Evolutionary conservation across 2,329 filamentous ascomycete genomes (phyloP), one percentile per base, ranked within the genome.

Genomic region (Alternaria metachromatica): DNA sequence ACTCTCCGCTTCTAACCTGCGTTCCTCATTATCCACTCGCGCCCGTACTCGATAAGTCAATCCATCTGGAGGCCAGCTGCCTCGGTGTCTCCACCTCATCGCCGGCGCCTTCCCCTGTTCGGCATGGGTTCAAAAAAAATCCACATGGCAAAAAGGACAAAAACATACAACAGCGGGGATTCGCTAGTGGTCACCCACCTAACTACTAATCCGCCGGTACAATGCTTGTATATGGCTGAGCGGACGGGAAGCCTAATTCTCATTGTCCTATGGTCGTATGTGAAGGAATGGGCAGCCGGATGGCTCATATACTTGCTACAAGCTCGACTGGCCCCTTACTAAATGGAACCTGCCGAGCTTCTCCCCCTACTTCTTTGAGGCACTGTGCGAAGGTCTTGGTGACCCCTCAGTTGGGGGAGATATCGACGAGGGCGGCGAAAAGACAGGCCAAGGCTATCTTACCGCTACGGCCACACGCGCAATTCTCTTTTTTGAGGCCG

Each of bases 291-390:
- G 21, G 21, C 6, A 3, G 2, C 2, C 1, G 2, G 15, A 18
- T 5, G 3, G 15, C 0, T 3, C 0, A 9, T 10, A 41, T 10
- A 41, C 15, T 41, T 5, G 2, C 0, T 5, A 3, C 1, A n/a
- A 37, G 4, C 28, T 30, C n/a, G n/a, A n/a, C n/a, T n/a, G n/a
- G n/a, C n/a, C n/a, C n/a, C n/a, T n/a, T n/a, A n/a, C n/a, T n/a
- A n/a, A n/a, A n/a, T n/a, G n/a, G n/a, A n/a, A n/a, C n/a, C n/a
- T n/a, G n/a, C n/a, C n/a, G n/a, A n/a, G n/a, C n/a, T n/a, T n/a
- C n/a, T n/a, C n/a, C n/a, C n/a, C 89, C 0, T 93, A 92, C 78
- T 92, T 89, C 70, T 88, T 87, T 20, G 89, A 91, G 76, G 84
- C 85, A 1, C 74, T 85, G 0, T 87, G 85, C 65, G 83, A 87